These are phyloP conservation scores for Pythium sp. DNA, from an alignment of 352 stramenopile species.

Conservation along the genomic window DNA sequence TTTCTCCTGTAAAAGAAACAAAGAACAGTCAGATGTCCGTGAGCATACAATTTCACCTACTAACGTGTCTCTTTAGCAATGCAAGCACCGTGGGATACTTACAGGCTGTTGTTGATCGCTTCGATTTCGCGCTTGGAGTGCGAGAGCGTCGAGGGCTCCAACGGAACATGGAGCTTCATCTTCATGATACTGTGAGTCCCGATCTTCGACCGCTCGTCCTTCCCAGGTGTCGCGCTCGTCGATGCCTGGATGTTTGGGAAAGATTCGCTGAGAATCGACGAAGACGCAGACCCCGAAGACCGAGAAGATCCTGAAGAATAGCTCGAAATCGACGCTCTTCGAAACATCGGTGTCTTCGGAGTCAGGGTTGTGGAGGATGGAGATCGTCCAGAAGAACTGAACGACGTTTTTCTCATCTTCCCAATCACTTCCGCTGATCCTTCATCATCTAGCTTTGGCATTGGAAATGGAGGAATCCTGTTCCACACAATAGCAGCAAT, in stretches of 20 bases:
- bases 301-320: conserved; percentile 31
- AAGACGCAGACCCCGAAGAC: conserved; percentile 11
- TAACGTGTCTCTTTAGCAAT: background rate
- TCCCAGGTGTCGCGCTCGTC: conserved; percentile 65
- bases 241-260: conserved; percentile 83
- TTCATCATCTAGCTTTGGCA: conserved; percentile 24
- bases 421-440: background rate
- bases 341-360: conserved; percentile 22
- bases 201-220: conserved; percentile 62
- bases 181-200: conserved; percentile 64
- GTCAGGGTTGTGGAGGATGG: conserved; percentile 19
- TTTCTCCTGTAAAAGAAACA: conserved; percentile 33
- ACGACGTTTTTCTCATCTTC: conserved; percentile 3
- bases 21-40: background rate
- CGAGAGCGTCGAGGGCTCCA: conserved; percentile 36
- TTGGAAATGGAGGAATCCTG: conserved; percentile 65
- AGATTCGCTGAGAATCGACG: conserved; percentile 35
- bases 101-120: conserved; percentile 85
- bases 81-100: conserved; percentile 11
- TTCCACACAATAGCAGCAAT: background rate
- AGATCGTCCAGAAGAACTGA: background rate
- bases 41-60: background rate
- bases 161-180: conserved; percentile 70
- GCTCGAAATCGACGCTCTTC: conserved; percentile 23
- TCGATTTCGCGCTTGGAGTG: conserved; percentile 68